Evolutionary conservation across 2,329 filamentous ascomycete genomes (phyloP), one percentile per base, ranked within the genome.

Genomic region (Orbilia ellipsospora): DNA sequence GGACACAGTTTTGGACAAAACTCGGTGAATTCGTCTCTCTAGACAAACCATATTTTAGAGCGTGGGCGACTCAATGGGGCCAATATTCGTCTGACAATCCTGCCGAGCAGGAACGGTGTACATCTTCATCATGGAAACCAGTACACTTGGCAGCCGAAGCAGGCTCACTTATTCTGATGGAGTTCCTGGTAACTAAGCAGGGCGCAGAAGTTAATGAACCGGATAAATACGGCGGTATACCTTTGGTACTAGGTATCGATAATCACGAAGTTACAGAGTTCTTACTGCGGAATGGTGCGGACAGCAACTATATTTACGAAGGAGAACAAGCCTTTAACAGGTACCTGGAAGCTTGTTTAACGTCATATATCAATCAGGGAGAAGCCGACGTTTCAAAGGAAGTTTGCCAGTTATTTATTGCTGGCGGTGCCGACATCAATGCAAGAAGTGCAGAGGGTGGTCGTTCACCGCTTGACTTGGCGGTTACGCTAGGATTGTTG

Each of bases 1-100:
- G 64, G 64, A 31, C 42, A 10, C 36, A 18, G 45, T 63, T 69
- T 26, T 63, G 66, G 57, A 6, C 1, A 44, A 63, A 62, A 20
- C 23, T 63, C 12, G 15, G 26, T 7, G 42, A 62, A 40, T 70
- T 70, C 20, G 18, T 18, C 16, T n/a, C 13, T n/a, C 2, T 12
- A 2, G 8, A 8, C 2, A 20, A n/a, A 20, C 23, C 23, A 23
- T 23, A 23, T 23, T 44, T 44, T 5, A 44, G 40, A 44, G n/a
- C 12, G n/a, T 44, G 40, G 40, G 12, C 10, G 10, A 44, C n/a
- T 2, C 12, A 12, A 44, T 44, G n/a, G 12, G 10, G 40, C 40
- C 40, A 44, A 44, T 44, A 12, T 5, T n/a, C 40, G 40, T n/a
- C 10, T 44, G 40, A 12, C 40, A 44, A 44, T 12, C 10, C n/a